These are phyloP conservation scores for Mollisiaceae sp. DNA, from an alignment of 2,329 filamentous ascomycete species.

Conservation along the genomic window DNA sequence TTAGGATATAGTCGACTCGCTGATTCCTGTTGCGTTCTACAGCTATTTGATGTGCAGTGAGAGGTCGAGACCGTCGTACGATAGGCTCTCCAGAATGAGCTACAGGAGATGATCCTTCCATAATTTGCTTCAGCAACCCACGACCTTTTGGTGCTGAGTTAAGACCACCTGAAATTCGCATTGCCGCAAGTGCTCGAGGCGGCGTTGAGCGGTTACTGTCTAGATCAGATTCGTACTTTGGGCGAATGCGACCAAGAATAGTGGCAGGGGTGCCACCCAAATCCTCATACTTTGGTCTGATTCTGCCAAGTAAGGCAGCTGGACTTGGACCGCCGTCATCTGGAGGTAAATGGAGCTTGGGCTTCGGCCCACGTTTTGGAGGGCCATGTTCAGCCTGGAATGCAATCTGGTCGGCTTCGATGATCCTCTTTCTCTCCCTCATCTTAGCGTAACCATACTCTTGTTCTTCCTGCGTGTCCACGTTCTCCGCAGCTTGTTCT, in stretches of 20 bases:
- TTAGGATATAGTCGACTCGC: conserved; percentile 81
- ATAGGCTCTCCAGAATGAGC: conserved; percentile 50
- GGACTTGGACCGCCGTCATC: conserved; percentile 49
- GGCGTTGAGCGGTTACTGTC: conserved; percentile 60
- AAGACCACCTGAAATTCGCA: conserved; percentile 39
- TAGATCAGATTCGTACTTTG: conserved; percentile 64
- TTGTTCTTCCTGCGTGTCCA: conserved; percentile 72
- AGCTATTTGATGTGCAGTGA: conserved; percentile 81
- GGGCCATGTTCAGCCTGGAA: conserved; percentile 50
- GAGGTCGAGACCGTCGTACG: conserved; percentile 70
- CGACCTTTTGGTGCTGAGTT: conserved; percentile 43
- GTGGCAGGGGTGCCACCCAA: conserved; percentile 45
- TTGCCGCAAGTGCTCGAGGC: conserved; percentile 44
- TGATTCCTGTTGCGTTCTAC: conserved; percentile 80
- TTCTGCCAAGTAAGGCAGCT: conserved; percentile 62
- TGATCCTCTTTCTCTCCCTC: conserved; percentile 74
- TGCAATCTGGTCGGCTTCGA: conserved; percentile 71
- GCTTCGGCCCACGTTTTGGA: conserved; percentile 56
- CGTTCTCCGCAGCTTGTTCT: conserved; percentile 71
- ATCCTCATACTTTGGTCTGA: conserved; percentile 63
- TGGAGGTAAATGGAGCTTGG: conserved; percentile 44
- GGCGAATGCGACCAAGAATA: conserved; percentile 66
- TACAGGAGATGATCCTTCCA: conserved; percentile 65
- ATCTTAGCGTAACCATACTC: conserved; percentile 76
- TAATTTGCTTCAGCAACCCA: conserved; percentile 61